phyloP scores from a whole-genome alignment of 2,329 filamentous ascomycete species.

The Fusarium continuum region DNA sequence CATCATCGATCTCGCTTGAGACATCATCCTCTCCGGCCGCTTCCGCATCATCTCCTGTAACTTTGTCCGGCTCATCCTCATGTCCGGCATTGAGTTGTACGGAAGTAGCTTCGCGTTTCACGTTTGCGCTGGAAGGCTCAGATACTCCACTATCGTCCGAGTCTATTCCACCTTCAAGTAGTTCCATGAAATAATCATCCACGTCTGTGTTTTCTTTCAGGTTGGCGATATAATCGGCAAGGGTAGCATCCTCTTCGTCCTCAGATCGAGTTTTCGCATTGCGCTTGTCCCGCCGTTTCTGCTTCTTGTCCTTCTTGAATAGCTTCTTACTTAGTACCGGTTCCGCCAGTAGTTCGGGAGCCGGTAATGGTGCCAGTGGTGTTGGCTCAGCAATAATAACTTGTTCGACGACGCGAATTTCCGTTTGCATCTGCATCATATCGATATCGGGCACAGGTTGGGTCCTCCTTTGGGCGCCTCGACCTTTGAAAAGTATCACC shows the following conservation, averaged over 20 bases:
- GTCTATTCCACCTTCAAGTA: constrained; percentile 16
- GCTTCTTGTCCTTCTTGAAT: constrained; percentile 22
- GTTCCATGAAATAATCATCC: constrained; percentile 51
- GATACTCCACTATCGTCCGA: constrained; percentile 16
- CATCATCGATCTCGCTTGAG: constrained; percentile 41
- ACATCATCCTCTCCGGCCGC: constrained; percentile 10
- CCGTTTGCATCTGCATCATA: constrained; percentile 45
- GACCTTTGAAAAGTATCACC: constrained; percentile 72
- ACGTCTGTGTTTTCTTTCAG: constrained; percentile 62
- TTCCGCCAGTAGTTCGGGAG: background rate
- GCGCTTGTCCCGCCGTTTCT: constrained; percentile 31
- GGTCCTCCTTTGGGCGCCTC: constrained; percentile 49
- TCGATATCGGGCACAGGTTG: constrained; percentile 30
- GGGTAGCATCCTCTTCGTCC: constrained; percentile 62
- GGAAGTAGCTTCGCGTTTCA: constrained; percentile 66
- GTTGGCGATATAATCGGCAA: constrained; percentile 78
- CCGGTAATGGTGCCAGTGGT: background rate
- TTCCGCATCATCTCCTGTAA: constrained; percentile 5
- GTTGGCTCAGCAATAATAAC: constrained; percentile 21
- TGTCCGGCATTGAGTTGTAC: constrained; percentile 40
- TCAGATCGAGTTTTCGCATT: constrained; percentile 21
- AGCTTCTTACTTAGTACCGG: background rate
- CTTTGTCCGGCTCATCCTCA: constrained; percentile 37
- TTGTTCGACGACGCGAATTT: constrained; percentile 46
- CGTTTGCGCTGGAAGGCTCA: constrained; percentile 57